phyloP scores from a whole-genome alignment of 306 rosid species.

The Fragaria vesca region DNA sequence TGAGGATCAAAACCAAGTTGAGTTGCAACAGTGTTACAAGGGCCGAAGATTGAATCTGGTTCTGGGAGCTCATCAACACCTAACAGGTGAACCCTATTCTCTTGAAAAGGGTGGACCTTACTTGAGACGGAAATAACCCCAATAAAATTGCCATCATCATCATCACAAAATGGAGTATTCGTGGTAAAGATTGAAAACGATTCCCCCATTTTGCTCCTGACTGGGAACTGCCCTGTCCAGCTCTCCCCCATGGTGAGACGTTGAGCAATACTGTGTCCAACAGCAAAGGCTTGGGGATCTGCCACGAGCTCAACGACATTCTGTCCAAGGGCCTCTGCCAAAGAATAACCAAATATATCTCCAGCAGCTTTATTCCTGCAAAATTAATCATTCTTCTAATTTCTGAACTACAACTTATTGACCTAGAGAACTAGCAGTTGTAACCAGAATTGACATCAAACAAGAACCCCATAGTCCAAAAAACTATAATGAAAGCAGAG shows the following conservation, averaged over 20 bases:
- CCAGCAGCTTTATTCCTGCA: constrained; percentile 93
- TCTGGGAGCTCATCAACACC: not conserved
- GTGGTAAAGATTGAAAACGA: constrained; percentile 52
- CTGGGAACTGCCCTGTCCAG: constrained; percentile 89
- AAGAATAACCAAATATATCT: constrained; percentile 72
- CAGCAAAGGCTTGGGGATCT: constrained; percentile 49
- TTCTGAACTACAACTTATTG: not conserved
- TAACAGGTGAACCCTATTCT: constrained; percentile 38
- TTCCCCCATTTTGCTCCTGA: constrained; percentile 69
- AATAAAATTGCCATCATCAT: constrained; percentile 51
- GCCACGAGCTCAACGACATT: constrained; percentile 60
- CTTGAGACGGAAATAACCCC: constrained; percentile 75
- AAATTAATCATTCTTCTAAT: constrained; percentile 13
- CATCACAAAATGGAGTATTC: constrained; percentile 76
- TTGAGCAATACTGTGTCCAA: constrained; percentile 44
- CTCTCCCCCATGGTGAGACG: constrained; percentile 50
- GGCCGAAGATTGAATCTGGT: constrained; percentile 14
- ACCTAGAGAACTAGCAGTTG: constrained; percentile 4
- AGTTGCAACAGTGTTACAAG: constrained; percentile 39
- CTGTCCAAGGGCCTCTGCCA: constrained; percentile 74
- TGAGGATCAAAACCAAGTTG: constrained; percentile 83
- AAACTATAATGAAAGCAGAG: not conserved
- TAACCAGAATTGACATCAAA: constrained; percentile 8
- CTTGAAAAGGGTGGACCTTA: constrained; percentile 63
- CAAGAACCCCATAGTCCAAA: not conserved